Base-by-base conservation (phyloP, 2,329 filamentous ascomycete genomes). In the Penicillium sp. region DNA sequence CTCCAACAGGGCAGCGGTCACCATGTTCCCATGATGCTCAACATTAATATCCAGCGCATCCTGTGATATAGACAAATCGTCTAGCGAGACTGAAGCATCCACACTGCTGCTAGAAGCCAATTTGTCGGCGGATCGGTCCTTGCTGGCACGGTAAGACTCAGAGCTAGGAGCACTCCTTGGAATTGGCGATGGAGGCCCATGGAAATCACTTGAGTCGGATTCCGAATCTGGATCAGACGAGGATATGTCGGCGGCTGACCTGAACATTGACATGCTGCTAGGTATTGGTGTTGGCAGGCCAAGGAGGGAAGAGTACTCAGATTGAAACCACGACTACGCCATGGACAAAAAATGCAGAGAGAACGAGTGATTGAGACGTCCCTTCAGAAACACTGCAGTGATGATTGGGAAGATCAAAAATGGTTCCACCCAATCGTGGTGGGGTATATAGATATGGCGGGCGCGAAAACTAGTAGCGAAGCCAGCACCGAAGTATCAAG, bases 1-100 rank as follows among this genome's bases (percentile, higher is more conserved):
- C 50, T 77, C 75, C 4, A 78, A 64, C 13, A 78, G 60, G 1
- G 75, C 72, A 13, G 73, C 65, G 15, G 75, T 75, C 69, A 78
- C 71, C 42, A 76, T 63, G 33, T 71, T 69, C 33, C 70, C 65
- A 59, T 76, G 73, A 4, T 64, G 67, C 33, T 72, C 69, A 5
- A 64, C 58, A 52, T 74, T 69, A 3, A 68, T 53, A 43, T 68
- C 67, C 12, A 66, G 57, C 6, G 64, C 50, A 13, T 64, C 63
- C 21, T 63, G 59, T n/a, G 64, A 57, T 29, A 53, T 36, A 13
- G 58, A 57, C 7, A 56, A 42, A 49, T 64, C 60, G 15, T 58
- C 59, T 26, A 60, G 51, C 24, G 60, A 58, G n/a, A 48, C 51
- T 15, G 60, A 62, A 10, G 49, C 41, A 16, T 56, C 60, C n/a